phyloP scores from a whole-genome alignment of 371 early-diverging fungal species.

The Mucor racemosus region DNA sequence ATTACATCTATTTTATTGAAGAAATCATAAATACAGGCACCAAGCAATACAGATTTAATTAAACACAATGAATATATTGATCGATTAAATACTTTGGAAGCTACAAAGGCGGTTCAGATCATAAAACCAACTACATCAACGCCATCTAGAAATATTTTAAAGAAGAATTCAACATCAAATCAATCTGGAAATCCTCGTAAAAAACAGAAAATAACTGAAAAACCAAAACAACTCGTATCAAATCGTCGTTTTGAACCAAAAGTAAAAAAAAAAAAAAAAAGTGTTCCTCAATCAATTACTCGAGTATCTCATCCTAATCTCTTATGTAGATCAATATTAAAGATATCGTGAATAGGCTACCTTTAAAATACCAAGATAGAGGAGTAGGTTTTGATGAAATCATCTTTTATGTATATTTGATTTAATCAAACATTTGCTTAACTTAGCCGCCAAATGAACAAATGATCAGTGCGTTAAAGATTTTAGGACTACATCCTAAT shows the following conservation, averaged over 20 bases:
- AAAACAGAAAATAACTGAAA: not conserved
- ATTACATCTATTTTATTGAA: not conserved
- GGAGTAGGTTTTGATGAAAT: not conserved
- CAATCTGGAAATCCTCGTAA: not conserved
- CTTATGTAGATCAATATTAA: slow-evolving; percentile 27
- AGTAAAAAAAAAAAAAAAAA: slow-evolving; percentile 11
- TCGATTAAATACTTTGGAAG: slow-evolving; percentile 16
- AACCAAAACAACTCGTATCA: not conserved
- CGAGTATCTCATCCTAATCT: not conserved
- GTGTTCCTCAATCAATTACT: no score
- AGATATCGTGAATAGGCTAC: slow-evolving; percentile 27
- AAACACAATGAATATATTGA: slow-evolving; percentile 27
- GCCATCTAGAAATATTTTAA: not conserved
- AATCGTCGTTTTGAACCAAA: slow-evolving; percentile 11
- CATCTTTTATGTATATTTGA: not conserved
- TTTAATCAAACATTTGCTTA: not conserved
- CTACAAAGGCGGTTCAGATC: not conserved
- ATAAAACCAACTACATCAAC: not conserved
- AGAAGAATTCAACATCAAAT: not conserved
- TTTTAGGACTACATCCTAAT: not conserved
- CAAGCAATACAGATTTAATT: not conserved
- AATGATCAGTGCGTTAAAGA: slow-evolving; percentile 13
- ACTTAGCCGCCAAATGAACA: slow-evolving; percentile 6
- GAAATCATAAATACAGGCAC: not conserved
- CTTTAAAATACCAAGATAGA: slow-evolving; percentile 9